Evolutionary conservation across 2,329 filamentous ascomycete species (phyloP).

Genomic region (Aspergillus fructus): DNA sequence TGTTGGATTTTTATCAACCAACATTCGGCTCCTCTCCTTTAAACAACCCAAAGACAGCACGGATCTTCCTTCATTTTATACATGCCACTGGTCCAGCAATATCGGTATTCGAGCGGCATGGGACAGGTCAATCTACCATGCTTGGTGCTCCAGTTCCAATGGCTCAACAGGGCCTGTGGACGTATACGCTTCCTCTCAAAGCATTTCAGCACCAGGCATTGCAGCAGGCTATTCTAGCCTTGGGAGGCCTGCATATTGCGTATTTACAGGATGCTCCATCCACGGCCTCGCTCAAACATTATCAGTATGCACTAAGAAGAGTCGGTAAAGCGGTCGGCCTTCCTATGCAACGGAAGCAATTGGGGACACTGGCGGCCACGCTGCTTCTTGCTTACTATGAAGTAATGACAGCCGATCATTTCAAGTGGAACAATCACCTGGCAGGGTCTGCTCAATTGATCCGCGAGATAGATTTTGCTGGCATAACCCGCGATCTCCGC

Average conservation of each 20-base stretch:
- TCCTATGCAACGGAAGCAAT: slow-evolving; percentile 66
- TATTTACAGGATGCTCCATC: slow-evolving; percentile 72
- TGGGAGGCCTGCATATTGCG: slow-evolving; percentile 84
- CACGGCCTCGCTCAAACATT: slow-evolving; percentile 85
- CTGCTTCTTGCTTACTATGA: slow-evolving; percentile 88
- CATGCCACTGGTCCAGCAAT: slow-evolving; percentile 82
- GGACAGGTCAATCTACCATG: slow-evolving; percentile 68
- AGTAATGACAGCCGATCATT: slow-evolving; percentile 89
- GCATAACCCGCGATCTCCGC: slow-evolving; percentile 70
- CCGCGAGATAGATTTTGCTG: slow-evolving; percentile 74
- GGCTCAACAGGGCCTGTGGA: slow-evolving; percentile 61
- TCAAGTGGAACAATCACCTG: slow-evolving; percentile 93
- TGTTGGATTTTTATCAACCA: slow-evolving; percentile 66
- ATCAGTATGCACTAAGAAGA: slow-evolving; percentile 78
- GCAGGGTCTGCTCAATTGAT: slow-evolving; percentile 80
- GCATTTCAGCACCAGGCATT: slow-evolving; percentile 83
- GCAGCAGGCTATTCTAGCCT: slow-evolving; percentile 84
- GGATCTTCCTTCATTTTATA: slow-evolving; percentile 89
- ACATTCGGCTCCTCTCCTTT: slow-evolving; percentile 69
- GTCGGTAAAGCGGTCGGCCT: slow-evolving; percentile 74
- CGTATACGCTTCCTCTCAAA: slow-evolving; percentile 77
- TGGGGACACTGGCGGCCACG: slow-evolving; percentile 83
- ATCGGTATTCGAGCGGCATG: slow-evolving; percentile 82
- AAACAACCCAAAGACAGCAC: slow-evolving; percentile 74
- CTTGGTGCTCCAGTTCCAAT: slow-evolving; percentile 63